A percentile compares a stretch with the other conserved stretches of the same genome.
Evolutionary conservation across 1,284 basidiomycete species (phyloP).

Genomic region (Earliella scabrosa): DNA sequence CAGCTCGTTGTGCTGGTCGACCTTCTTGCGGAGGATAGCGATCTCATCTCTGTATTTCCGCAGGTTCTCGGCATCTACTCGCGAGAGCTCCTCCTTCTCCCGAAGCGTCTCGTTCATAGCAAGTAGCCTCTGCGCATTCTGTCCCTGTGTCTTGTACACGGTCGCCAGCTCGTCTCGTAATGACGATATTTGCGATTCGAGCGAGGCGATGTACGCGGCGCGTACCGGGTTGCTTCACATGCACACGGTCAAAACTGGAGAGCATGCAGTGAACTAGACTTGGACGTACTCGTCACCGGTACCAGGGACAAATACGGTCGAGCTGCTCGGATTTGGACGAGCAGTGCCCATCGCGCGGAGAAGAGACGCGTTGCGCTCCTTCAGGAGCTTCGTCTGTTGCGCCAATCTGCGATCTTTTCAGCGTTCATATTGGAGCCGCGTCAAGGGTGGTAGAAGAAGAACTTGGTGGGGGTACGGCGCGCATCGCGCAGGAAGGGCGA

Average conservation of each 20-base stretch:
- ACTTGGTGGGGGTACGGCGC: background rate
- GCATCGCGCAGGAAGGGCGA: slow-evolving; percentile 11
- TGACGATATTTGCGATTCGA: slow-evolving; percentile 92
- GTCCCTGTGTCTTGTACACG: slow-evolving; percentile 95
- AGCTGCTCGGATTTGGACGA: slow-evolving; percentile 64
- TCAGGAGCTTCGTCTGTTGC: slow-evolving; percentile 86
- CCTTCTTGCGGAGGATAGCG: slow-evolving; percentile 68
- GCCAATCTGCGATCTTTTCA: slow-evolving; percentile 84
- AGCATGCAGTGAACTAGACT: slow-evolving; percentile 3
- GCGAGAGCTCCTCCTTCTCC: slow-evolving; percentile 85
- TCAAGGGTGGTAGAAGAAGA: slow-evolving; percentile 8
- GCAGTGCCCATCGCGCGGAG: slow-evolving; percentile 79
- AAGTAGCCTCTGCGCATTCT: slow-evolving; percentile 91
- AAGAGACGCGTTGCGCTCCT: slow-evolving; percentile 87
- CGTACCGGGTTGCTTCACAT: slow-evolving; percentile 69
- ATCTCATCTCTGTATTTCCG: slow-evolving; percentile 77
- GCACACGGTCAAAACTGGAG: slow-evolving; percentile 9
- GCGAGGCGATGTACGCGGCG: slow-evolving; percentile 85
- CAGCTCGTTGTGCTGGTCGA: slow-evolving; percentile 84
- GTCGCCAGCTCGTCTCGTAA: slow-evolving; percentile 90
- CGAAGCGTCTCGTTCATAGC: slow-evolving; percentile 93
- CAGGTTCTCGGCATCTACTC: slow-evolving; percentile 78
- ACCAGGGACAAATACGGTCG: slow-evolving; percentile 66
- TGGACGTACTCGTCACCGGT: slow-evolving; percentile 71
- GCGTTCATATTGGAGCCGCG: slow-evolving; percentile 32